phyloP scores from a whole-genome alignment of 2,329 filamentous ascomycete genomes.

The Amauroascus niger region DNA sequence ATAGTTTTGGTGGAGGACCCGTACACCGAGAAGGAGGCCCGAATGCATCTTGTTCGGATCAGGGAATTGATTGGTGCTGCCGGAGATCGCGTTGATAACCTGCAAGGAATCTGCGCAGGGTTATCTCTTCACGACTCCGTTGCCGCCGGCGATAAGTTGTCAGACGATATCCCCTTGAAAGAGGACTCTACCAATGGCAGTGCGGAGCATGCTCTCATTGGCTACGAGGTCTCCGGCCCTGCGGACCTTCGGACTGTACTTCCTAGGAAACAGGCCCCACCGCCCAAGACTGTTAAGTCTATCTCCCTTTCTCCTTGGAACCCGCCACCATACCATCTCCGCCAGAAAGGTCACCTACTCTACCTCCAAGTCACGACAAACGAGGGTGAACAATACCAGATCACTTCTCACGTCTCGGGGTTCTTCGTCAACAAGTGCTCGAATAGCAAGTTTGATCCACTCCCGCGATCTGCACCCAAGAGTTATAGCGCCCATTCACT shows the following conservation, averaged over 20 bases:
- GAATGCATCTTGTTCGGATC: constrained; percentile 84
- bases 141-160: constrained; percentile 36
- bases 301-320: constrained; percentile 91
- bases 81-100: constrained; percentile 74
- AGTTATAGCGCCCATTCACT: constrained; percentile 74
- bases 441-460: constrained; percentile 89
- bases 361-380: constrained; percentile 84
- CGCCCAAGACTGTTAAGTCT: constrained; percentile 84
- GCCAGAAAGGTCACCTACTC: constrained; percentile 83
- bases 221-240: constrained; percentile 66
- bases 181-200: constrained; percentile 32
- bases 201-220: constrained; percentile 49
- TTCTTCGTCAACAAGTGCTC: constrained; percentile 97
- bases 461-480: constrained; percentile 69
- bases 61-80: constrained; percentile 88
- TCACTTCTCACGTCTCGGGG: constrained; percentile 85
- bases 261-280: constrained; percentile 53
- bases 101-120: constrained; percentile 78
- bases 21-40: constrained; percentile 96
- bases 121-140: constrained; percentile 79
- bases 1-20: constrained; percentile 81
- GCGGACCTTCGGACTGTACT: constrained; percentile 62
- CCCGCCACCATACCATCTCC: constrained; percentile 81
- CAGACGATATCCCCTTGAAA: constrained; percentile 26
- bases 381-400: constrained; percentile 88